Conservation (phyloP, 192 early-diverging fungal species). For the Chytriomyces sp. region DNA sequence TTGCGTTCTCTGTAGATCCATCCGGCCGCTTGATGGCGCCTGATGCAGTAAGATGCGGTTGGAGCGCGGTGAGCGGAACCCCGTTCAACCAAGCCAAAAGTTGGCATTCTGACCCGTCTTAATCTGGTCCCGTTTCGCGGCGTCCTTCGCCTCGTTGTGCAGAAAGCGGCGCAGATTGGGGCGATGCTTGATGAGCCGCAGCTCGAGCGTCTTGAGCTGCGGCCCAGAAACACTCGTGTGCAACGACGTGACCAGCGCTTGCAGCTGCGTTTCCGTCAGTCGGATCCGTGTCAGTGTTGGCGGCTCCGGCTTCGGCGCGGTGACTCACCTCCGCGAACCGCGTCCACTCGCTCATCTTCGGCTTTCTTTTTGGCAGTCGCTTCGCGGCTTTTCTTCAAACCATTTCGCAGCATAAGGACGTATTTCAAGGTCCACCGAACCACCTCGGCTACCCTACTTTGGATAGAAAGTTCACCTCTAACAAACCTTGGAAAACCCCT, state of each 20-base stretch:
- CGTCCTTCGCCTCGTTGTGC: slow-evolving; percentile 10
- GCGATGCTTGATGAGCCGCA: slow-evolving; percentile 11
- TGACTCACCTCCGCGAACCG: slow-evolving; percentile 9
- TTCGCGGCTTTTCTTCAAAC: not conserved
- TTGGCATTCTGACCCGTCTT: not conserved
- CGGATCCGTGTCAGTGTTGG: not conserved
- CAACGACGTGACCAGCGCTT: slow-evolving; percentile 4
- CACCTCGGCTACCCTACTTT: not conserved
- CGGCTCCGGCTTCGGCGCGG: not conserved
- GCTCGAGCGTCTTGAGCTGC: slow-evolving; percentile 11
- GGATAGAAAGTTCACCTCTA: not conserved
- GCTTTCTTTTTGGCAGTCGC: not conserved
- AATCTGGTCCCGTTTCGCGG: slow-evolving; percentile 18
- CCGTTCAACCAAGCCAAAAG: not conserved
- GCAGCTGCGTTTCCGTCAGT: slow-evolving; percentile 1
- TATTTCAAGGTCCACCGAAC: not conserved
- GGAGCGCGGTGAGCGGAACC: not conserved
- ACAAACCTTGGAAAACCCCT: not conserved
- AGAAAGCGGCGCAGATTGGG: not conserved
- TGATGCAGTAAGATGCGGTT: not conserved
- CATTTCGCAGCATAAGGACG: not conserved
- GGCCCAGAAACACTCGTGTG: not conserved
- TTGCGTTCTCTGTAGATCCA: slow-evolving; percentile 41
- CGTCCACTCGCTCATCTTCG: not conserved
- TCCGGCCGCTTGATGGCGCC: not conserved